Evolutionary conservation across 2,329 filamentous ascomycete species (phyloP).

Genomic region (Fusarium mangiferae): DNA sequence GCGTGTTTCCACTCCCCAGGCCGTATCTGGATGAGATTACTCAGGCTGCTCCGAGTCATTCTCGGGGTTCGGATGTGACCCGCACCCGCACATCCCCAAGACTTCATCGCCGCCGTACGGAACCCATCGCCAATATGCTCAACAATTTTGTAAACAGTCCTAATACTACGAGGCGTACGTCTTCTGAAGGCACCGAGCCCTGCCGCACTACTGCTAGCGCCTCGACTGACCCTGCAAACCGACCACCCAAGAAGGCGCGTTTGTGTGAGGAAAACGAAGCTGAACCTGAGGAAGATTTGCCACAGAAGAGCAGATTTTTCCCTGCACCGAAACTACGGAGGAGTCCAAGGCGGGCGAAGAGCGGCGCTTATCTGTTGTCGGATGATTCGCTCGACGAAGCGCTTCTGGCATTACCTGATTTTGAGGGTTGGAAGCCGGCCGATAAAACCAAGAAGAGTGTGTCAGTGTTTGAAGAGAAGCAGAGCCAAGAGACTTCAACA

Average conservation of each 20-base stretch:
- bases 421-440: constrained; percentile 58
- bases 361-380: constrained; percentile 60
- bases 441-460: constrained; percentile 52
- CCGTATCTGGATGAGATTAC: constrained; percentile 61
- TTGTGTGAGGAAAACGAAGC: constrained; percentile 62
- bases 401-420: constrained; percentile 61
- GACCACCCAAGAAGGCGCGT: constrained; percentile 68
- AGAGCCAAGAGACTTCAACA: constrained; percentile 42
- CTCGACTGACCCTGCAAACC: constrained; percentile 38
- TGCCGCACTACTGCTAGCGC: constrained; percentile 8
- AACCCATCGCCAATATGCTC: constrained; percentile 61
- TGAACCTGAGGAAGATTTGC: constrained; percentile 46
- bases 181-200: constrained; percentile 20
- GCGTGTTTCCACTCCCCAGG: constrained; percentile 68
- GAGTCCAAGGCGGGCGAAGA: constrained; percentile 46
- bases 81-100: constrained; percentile 51
- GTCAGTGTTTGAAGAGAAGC: constrained; percentile 58
- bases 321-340: constrained; percentile 45
- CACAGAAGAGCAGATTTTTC: constrained; percentile 67
- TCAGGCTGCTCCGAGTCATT: constrained; percentile 28
- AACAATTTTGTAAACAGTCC: constrained; percentile 39
- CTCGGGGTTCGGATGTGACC: constrained; percentile 24
- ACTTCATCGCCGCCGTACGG: constrained; percentile 61
- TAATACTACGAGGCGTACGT: constrained; percentile 23
- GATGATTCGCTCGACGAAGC: constrained; percentile 69